A percentile compares a stretch with the other conserved stretches of the same genome.
Conservation (phyloP, 1,139 yeast species). For the Geotrichum macrosporum region DNA sequence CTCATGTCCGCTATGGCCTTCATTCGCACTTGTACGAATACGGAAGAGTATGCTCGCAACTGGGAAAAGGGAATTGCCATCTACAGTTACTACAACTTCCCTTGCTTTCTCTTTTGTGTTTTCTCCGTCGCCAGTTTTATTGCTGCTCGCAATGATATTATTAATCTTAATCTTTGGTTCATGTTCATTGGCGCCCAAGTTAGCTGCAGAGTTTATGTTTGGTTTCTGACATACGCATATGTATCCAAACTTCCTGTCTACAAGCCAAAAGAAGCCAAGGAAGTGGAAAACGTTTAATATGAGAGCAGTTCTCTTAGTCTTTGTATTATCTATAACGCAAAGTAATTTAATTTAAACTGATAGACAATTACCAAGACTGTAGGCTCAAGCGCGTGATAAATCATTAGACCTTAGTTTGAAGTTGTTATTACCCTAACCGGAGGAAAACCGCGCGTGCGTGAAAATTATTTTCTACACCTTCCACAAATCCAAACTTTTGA, state of each 20-base stretch:
- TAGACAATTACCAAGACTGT: too few relatives aligned
- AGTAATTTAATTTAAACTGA: too few relatives aligned
- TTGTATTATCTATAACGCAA: too few relatives aligned
- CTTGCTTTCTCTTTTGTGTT: background rate
- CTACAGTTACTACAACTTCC: slow-evolving; percentile 5
- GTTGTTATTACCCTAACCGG: too few relatives aligned
- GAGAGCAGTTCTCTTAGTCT: too few relatives aligned
- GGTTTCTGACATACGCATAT: background rate
- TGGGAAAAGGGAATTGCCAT: slow-evolving; percentile 7
- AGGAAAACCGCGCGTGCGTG: too few relatives aligned
- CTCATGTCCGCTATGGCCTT: background rate
- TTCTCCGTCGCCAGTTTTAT: slow-evolving; percentile 1
- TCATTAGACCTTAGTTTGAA: too few relatives aligned
- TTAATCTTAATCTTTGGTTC: background rate
- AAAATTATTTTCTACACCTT: too few relatives aligned
- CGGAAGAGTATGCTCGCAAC: background rate
- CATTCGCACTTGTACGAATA: background rate
- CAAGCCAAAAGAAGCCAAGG: background rate
- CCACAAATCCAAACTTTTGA: too few relatives aligned
- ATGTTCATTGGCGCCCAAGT: slow-evolving; percentile 6
- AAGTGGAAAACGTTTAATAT: too few relatives aligned
- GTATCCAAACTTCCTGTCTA: background rate
- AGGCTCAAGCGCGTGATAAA: too few relatives aligned
- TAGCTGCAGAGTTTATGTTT: background rate
- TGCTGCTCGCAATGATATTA: background rate